Evolutionary conservation across 352 stramenopile genomes (phyloP).

Genomic region (Globisporangium lucens): DNA sequence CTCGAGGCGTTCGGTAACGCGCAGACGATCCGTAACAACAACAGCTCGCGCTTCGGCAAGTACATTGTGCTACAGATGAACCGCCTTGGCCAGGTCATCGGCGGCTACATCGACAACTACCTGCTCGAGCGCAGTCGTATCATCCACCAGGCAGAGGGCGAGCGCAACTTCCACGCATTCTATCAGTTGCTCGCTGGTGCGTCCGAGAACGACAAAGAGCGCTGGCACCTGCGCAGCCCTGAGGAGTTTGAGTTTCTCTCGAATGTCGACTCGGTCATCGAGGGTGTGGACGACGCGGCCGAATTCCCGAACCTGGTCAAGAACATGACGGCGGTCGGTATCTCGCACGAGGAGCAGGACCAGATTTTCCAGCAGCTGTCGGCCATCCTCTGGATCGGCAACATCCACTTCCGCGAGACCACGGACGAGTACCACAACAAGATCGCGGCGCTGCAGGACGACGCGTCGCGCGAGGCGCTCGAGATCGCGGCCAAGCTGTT

Average conservation of each 20-base stretch:
- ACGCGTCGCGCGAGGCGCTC: constrained; percentile 48
- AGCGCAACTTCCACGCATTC: constrained; percentile 94
- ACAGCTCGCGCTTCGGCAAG: constrained; percentile 84
- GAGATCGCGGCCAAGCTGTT: constrained; percentile 56
- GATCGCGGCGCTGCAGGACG: constrained; percentile 56
- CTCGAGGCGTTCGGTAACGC: constrained; percentile 85
- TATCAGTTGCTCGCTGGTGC: constrained; percentile 89
- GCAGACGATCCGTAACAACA: constrained; percentile 88
- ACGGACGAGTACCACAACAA: constrained; percentile 77
- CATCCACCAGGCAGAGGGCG: constrained; percentile 78
- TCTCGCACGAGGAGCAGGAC: constrained; percentile 65
- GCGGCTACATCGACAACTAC: constrained; percentile 88
- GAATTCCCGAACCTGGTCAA: constrained; percentile 58
- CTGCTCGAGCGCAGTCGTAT: constrained; percentile 91
- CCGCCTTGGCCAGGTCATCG: constrained; percentile 71
- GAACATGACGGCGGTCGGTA: constrained; percentile 71
- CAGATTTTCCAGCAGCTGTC: constrained; percentile 77
- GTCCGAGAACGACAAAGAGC: constrained; percentile 38
- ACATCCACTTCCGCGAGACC: constrained; percentile 77
- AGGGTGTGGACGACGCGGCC: constrained; percentile 71
- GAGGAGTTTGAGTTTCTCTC: constrained; percentile 67
- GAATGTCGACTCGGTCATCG: constrained; percentile 64
- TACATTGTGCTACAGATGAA: constrained; percentile 88
- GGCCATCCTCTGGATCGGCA: constrained; percentile 82
- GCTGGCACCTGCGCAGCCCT: constrained; percentile 50